Evolutionary conservation across 352 stramenopile species (phyloP).

Genomic region (Salisapilia sapeloensis): DNA sequence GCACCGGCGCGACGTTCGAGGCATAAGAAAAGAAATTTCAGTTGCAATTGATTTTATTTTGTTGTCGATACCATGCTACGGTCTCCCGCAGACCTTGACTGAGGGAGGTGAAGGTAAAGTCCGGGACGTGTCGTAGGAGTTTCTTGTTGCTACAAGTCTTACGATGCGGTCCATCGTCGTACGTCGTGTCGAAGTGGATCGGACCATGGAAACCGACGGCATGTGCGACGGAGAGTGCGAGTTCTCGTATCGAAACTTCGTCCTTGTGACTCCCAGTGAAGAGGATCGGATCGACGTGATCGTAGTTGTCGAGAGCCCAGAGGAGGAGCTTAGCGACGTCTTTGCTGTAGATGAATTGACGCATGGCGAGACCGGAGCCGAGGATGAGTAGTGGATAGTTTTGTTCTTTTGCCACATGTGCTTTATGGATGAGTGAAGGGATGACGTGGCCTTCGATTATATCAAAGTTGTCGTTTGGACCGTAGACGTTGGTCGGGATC

Average conservation of each 20-base stretch:
- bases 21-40: slow-evolving; percentile 9
- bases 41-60: background rate
- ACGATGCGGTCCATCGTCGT: slow-evolving; percentile 98
- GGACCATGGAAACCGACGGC: slow-evolving; percentile 72
- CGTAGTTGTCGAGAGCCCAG: slow-evolving; percentile 45
- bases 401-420: slow-evolving; percentile 89
- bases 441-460: slow-evolving; percentile 96
- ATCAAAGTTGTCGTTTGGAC: slow-evolving; percentile 96
- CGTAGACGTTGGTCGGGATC: slow-evolving; percentile 99
- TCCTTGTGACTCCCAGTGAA: slow-evolving; percentile 88
- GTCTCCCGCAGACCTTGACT: slow-evolving; percentile 51
- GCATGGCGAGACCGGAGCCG: slow-evolving; percentile 87
- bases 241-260: slow-evolving; percentile 92
- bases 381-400: slow-evolving; percentile 86
- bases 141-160: slow-evolving; percentile 97
- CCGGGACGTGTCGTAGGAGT: slow-evolving; percentile 70
- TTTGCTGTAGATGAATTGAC: slow-evolving; percentile 95
- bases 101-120: slow-evolving; percentile 92
- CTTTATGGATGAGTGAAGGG: slow-evolving; percentile 97
- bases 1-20: slow-evolving; percentile 24
- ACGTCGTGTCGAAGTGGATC: slow-evolving; percentile 84
- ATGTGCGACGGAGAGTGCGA: slow-evolving; percentile 65
- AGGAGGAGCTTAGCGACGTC: slow-evolving; percentile 93
- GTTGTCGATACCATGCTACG: slow-evolving; percentile 41
- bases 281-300: slow-evolving; percentile 91